Conservation (phyloP, 192 early-diverging fungal genomes). For the Coemansia sp. region DNA sequence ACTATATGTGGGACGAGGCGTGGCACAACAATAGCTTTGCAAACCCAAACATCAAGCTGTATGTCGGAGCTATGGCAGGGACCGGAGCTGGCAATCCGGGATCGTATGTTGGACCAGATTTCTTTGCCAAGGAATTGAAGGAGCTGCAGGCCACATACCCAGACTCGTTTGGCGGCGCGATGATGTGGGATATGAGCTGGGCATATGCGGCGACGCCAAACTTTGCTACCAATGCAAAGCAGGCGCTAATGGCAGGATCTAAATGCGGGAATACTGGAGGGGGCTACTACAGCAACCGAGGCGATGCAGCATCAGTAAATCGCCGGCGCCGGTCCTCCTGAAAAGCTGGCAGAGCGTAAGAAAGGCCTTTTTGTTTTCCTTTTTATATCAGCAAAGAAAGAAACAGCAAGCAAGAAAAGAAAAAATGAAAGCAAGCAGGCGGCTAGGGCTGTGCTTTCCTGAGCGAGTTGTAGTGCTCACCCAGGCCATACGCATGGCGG, state of each 20-base stretch:
- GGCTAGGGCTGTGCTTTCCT: conserved; percentile 20
- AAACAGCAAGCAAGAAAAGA: background rate
- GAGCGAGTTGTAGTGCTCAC: conserved; percentile 96
- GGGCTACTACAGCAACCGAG: conserved; percentile 9
- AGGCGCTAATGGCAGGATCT: conserved; percentile 49
- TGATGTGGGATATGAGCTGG: conserved; percentile 66
- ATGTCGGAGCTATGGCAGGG: conserved; percentile 59
- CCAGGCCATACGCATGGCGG: conserved; percentile 86
- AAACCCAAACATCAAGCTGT: conserved; percentile 60
- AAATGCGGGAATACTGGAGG: conserved; percentile 19
- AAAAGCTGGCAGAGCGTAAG: background rate
- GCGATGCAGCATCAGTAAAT: background rate
- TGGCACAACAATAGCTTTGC: conserved; percentile 60
- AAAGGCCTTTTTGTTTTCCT: background rate
- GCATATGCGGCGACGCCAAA: conserved; percentile 49
- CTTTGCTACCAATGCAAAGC: conserved; percentile 48
- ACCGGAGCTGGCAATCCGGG: conserved; percentile 55
- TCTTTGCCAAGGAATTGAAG: conserved; percentile 43
- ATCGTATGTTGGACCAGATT: conserved; percentile 47
- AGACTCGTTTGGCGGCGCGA: conserved; percentile 67
- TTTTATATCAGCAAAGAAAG: background rate
- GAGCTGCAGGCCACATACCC: conserved; percentile 38
- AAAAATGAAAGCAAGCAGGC: background rate
- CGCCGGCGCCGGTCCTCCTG: conserved; percentile 17
- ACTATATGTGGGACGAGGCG: conserved; percentile 57